These are phyloP conservation scores for Phyllosticta ampelicida DNA, from an alignment of 2,329 filamentous ascomycete species.

Conservation along the genomic window DNA sequence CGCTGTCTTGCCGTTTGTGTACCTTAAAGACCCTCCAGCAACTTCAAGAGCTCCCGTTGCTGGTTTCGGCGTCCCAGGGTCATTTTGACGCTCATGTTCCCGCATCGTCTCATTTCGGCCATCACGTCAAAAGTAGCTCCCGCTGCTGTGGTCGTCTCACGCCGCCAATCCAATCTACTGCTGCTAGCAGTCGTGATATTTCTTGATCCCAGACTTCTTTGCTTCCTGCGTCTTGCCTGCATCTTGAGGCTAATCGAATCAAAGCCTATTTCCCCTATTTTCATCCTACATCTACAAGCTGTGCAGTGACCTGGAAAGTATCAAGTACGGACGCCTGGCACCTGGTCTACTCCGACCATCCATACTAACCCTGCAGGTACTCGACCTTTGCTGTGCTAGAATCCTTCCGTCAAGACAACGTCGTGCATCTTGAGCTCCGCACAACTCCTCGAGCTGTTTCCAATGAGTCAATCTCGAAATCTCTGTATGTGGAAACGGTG, in stretches of 20 bases:
- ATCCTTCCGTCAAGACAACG: conserved; percentile 56
- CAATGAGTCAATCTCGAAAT: conserved; percentile 44
- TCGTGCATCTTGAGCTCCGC: conserved; percentile 68
- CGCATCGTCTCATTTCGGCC: background rate
- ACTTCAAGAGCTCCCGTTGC: background rate
- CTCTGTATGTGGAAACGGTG: conserved; percentile 55
- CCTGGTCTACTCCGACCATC: background rate
- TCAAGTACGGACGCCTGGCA: conserved; percentile 46
- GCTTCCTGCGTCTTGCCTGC: background rate
- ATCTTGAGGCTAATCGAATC: background rate
- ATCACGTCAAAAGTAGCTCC: background rate
- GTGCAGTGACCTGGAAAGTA: conserved; percentile 49
- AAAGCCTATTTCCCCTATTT: conserved; percentile 65
- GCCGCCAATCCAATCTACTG: background rate
- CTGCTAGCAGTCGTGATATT: background rate
- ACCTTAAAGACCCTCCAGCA: background rate
- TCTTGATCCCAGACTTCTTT: background rate
- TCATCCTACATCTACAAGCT: conserved; percentile 70
- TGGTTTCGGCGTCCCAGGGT: background rate
- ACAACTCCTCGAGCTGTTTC: conserved; percentile 63
- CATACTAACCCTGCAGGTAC: conserved; percentile 33
- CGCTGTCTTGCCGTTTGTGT: background rate
- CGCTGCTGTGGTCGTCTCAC: background rate
- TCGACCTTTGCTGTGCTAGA: conserved; percentile 51
- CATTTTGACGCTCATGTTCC: background rate